Evolutionary conservation across 495 filamentous ascomycete species (phyloP).

Genomic region (Penicillium pulvis): DNA sequence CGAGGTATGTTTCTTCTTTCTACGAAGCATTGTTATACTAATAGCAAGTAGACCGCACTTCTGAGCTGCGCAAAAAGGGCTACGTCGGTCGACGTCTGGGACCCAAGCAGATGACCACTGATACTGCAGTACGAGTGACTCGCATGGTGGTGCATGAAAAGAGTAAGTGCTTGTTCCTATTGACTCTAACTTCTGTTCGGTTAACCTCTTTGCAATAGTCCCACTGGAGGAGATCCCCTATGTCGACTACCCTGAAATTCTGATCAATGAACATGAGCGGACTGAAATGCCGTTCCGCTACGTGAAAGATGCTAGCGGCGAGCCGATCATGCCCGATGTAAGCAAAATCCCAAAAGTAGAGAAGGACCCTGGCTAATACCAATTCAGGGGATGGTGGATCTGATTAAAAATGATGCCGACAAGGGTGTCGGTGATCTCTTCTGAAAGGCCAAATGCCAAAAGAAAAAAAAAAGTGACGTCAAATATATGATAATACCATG

Average conservation of each 20-base stretch:
- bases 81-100: slow-evolving; percentile 87
- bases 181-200: too few species aligned
- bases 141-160: slow-evolving; percentile 83
- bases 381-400: slow-evolving; percentile 82
- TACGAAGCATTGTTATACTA: slow-evolving; percentile 5
- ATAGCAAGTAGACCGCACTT: slow-evolving; percentile 74
- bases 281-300: slow-evolving; percentile 98
- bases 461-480: background rate
- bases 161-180: slow-evolving; percentile 45
- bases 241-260: slow-evolving; percentile 83
- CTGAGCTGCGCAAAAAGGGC: slow-evolving; percentile 88
- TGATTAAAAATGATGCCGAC: slow-evolving; percentile 93
- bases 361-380: slow-evolving; percentile 6
- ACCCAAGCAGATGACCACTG: slow-evolving; percentile 96
- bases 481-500: background rate
- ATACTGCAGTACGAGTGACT: slow-evolving; percentile 93
- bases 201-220: slow-evolving; percentile 46
- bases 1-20: slow-evolving; percentile 65
- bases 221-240: slow-evolving; percentile 76
- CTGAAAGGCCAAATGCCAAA: slow-evolving; percentile 34
- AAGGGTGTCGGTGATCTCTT: slow-evolving; percentile 88
- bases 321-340: slow-evolving; percentile 89
- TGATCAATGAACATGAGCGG: slow-evolving; percentile 86
- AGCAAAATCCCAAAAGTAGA: slow-evolving; percentile 21
- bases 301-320: slow-evolving; percentile 70